These are phyloP conservation scores for Talaromyces sp. DNA, from an alignment of 2,329 filamentous ascomycete species.

Conservation along the genomic window DNA sequence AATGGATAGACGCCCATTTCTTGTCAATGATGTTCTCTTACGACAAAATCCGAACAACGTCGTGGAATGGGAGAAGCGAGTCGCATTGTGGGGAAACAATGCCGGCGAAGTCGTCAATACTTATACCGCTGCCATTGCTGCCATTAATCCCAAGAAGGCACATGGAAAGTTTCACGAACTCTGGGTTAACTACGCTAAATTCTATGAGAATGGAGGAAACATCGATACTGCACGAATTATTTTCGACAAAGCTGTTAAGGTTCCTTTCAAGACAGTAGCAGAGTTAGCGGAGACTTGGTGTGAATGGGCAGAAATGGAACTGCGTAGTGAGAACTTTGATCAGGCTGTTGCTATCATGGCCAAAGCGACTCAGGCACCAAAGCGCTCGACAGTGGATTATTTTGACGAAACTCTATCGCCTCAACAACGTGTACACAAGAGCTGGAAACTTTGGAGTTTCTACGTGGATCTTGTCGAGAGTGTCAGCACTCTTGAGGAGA, in stretches of 20 bases:
- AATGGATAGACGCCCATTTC: constrained; percentile 93
- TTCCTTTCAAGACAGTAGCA: constrained; percentile 95
- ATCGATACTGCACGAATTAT: constrained; percentile 82
- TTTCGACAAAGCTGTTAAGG: constrained; percentile 96
- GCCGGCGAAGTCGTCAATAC: constrained; percentile 86
- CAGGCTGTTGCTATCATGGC: constrained; percentile 93
- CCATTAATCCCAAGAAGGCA: constrained; percentile 91
- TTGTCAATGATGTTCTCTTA: constrained; percentile 91
- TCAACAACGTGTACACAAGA: constrained; percentile 96
- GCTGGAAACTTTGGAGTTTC: constrained; percentile 99
- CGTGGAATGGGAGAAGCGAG: constrained; percentile 92
- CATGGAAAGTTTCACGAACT: constrained; percentile 89
- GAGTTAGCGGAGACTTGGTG: constrained; percentile 98
- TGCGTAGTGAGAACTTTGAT: constrained; percentile 93
- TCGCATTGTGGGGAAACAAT: constrained; percentile 94
- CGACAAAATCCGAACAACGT: constrained; percentile 97
- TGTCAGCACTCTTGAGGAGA: constrained; percentile 85
- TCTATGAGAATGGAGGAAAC: constrained; percentile 87
- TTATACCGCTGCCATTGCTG: constrained; percentile 88
- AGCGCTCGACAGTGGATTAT: constrained; percentile 97
- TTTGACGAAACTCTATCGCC: constrained; percentile 93
- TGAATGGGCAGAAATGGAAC: constrained; percentile 97
- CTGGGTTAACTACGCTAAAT: constrained; percentile 95
- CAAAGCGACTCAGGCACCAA: constrained; percentile 94
- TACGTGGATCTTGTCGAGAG: constrained; percentile 97